Evolutionary conservation across 1,139 yeast species (phyloP).

Genomic region (Yamadazyma friedrichii): DNA sequence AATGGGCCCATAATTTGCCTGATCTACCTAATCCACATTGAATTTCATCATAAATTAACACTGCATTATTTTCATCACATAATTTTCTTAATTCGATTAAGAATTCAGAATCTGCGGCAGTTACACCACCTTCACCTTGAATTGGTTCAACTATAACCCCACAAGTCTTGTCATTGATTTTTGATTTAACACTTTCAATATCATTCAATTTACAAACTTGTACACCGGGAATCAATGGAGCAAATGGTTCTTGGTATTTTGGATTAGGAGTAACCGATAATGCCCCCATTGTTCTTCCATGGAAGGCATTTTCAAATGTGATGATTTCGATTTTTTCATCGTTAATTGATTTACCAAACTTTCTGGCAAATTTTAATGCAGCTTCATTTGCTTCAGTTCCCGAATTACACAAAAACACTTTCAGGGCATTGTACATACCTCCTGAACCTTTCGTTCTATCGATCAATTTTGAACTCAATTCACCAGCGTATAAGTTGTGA

Average conservation of each 20-base stretch:
- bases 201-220: slow-evolving; percentile 61
- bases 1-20: slow-evolving; percentile 93
- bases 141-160: slow-evolving; percentile 95
- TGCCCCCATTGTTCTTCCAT: slow-evolving; percentile 94
- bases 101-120: slow-evolving; percentile 62
- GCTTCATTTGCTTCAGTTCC: slow-evolving; percentile 99
- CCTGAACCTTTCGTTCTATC: slow-evolving; percentile 66
- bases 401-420: slow-evolving; percentile 87
- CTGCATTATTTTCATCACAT: slow-evolving; percentile 68
- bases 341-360: slow-evolving; percentile 60
- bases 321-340: slow-evolving; percentile 70
- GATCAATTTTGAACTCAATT: slow-evolving; percentile 69
- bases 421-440: slow-evolving; percentile 76
- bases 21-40: slow-evolving; percentile 96
- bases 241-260: slow-evolving; percentile 87
- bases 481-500: slow-evolving; percentile 82
- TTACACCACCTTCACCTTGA: slow-evolving; percentile 97
- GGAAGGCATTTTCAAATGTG: slow-evolving; percentile 87
- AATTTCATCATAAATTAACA: slow-evolving; percentile 89
- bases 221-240: slow-evolving; percentile 87
- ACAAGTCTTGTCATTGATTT: slow-evolving; percentile 69
- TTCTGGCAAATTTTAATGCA: slow-evolving; percentile 92
- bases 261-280: slow-evolving; percentile 88
- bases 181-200: slow-evolving; percentile 53
- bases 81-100: slow-evolving; percentile 62